Base-by-base conservation (phyloP, 2,329 filamentous ascomycete genomes). In the Aureobasidium musti region DNA sequence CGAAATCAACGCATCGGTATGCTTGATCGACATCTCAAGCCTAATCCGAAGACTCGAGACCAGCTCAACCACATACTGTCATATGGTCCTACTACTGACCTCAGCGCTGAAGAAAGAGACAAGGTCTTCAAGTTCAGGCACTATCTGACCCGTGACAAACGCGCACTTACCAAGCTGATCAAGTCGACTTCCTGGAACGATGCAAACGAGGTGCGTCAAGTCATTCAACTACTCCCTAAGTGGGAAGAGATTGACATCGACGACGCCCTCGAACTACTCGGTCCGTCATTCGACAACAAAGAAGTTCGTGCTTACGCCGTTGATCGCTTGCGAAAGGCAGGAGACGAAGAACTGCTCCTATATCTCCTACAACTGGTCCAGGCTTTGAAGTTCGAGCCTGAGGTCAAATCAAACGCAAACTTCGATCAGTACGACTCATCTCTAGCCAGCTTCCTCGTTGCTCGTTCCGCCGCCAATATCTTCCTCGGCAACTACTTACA, bases 221-320 rank as follows among this genome's bases (percentile, higher is more conserved):
- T 94, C 6, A 91, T 95, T 28, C 91, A 96, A 68, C 87, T 99
- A 5, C 84, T 99, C 21, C 87, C 90, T 0, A 94, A 93, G 72
- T 99, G 95, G 95, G 96, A 91, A 0, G 92, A 96, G 71, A 97
- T 99, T 67, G 95, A 98, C 74, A 89, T 99, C 5, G 96, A 99
- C 73, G 95, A 98, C 80, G 95, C 94, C 21, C 84, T 99, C 52
- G 95, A 99, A 77, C 83, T 99, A 13, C 87, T 99, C 1, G 95
- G 95, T 0, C 94, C 95, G 11, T 92, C 90, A 0, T 96, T 98
- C 69, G 91, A 96, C 74, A 96, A 96, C 72, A 84, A 89, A 1
- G 88, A 90, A 0, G 93, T 99, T 26, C 88, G 95, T 69, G 91
- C 92, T 0, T 99, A 97, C 76, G 95, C 95, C 0, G 95, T 99